Evolutionary conservation across 768 basidiomycete species (phyloP), one percentile per base, ranked within the genome.

Genomic region (Mrakia hoshinonis): DNA sequence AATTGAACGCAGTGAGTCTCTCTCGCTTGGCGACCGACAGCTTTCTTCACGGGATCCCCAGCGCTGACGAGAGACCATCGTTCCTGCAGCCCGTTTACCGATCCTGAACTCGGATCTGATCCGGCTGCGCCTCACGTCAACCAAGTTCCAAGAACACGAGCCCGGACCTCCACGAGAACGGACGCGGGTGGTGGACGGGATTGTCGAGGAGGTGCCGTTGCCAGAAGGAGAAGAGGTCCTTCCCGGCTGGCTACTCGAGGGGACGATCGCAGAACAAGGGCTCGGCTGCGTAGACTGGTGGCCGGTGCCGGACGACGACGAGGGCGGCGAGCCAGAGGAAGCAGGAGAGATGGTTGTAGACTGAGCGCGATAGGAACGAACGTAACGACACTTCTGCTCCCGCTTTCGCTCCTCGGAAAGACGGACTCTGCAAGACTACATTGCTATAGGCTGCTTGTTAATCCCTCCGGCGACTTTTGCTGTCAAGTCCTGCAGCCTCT

Each of bases 241-340:
- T 43, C 77, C 79, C 11, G 79, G 80, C 12, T 81, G 78, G 67
- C 73, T 76, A 61, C 72, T 82, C 39, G 63, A 78, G 51, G 81
- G 80, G 58, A 79, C 81, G 13, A 81, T 82, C 63, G 76, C 77
- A 2, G 81, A 82, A 62, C 76, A 78, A 34, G 81, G 81, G 0
- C 72, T 80, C 20, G 81, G 81, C 9, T 73, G 80, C 1, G 74
- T 79, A 7, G 77, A 76, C 3, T 82, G 81, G 81, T 82, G 81
- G 81, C 76, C 75, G 48, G 75, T 70, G 2, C 69, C 65, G 22
- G 76, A 76, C 36, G 76, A 75, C 2, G 79, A 76, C 0, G 79
- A 63, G 29, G 76, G 63, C 18, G 77, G 74, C 24, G 74, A 69
- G 22, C 76, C 7, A 43, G 76, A 76, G 39, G 75, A 74, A 3